Evolutionary conservation across 208 protist species (phyloP), one percentile per base, ranked within the genome.

Genomic region (Trypanosoma melophagium): DNA sequence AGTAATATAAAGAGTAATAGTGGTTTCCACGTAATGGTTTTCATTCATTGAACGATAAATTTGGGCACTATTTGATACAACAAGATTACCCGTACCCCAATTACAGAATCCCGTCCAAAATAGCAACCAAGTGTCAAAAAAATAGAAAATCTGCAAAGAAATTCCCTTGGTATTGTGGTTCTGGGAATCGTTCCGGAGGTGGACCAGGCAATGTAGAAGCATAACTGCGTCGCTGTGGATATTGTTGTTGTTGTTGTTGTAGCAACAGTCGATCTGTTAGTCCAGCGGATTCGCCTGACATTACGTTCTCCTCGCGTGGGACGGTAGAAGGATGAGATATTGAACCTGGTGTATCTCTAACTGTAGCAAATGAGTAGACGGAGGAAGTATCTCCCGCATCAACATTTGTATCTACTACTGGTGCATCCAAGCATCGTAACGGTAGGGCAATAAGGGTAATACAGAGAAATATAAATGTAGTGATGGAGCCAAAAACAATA

Each of bases 11-110:
- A 87, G 68, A 41, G 84, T 67, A 12, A 75, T 66, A 1, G 55
- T 63, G 13, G 71, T 69, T 24, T 59, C 31, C 19, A 79, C 65
- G 59, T 81, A 86, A 10, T 62, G 59, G 47, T 77, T 77, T 21
- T 79, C 31, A 75, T 88, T 90, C 21, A 67, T 79, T 16, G 74
- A 80, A 60, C 82, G 79, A 67, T 93, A 93, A 59, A 93, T 86
- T 67, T 93, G 87, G 24, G 87, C 79, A 0, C 77, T 71, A 66
- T 93, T 93, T 69, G 79, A 72, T n/a, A 77, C 28, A 60, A 93
- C 81, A 35, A 93, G 74, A 10, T 71, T 80, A 24, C 77, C 84
- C 4, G 77, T 87, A 44, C 86, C 83, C 82, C 82, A 92, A 64
- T 80, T 73, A 44, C 76, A 75, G 44, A 89, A 89, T 56, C 78